Evolutionary conservation across 345 rosid genomes (phyloP), one percentile per base, ranked within the genome.

Genomic region (Brassica rapa): DNA sequence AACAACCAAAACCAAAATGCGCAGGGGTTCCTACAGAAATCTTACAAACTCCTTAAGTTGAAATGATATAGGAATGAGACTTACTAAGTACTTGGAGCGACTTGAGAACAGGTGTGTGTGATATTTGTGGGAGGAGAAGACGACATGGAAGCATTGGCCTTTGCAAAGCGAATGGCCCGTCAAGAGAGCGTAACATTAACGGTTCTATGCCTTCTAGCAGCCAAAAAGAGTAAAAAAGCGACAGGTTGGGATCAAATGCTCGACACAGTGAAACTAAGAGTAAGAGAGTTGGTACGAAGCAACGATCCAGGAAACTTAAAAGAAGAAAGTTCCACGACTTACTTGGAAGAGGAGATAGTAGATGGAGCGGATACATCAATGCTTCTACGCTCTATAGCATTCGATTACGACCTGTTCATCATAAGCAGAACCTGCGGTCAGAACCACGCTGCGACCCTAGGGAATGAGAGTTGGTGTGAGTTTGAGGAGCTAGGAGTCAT

Each of bases 401-500:
- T 67, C 11, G 81, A 80, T 7, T 88, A 74, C 32, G 81, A 87
- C 32, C 78, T 88, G 35, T 77, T 88, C 59, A 35, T 90, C 0
- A 83, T 86, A 12, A 90, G 94, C 27, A 84, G 86, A 79, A 72
- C 87, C 0, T 51, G 77, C 0, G 85, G 84, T 0, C 39, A 80
- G 15, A 76, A 71, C 10, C 80, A 77, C 0, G 81, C 79, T 2
- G 85, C 83, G 75, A 6, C 86, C 68, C 21, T 61, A 75, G 25
- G 73, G 76, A 62, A 88, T 14, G 77, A 83, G 14, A 61, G 78
- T 59, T 90, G 92, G 94, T 86, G 77, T n/a, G 94, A 90, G 70
- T 78, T 87, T 49, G 88, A 88, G 0, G 92, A 90, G 80, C 83
- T 90, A 30, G 94, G 94, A 11, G 15, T 82, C 16, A 41, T 90